Percentiles rank a stretch among this genome's conserved stretches.
These are phyloP conservation scores for Prunus mongolica DNA, from an alignment of 306 rosid species.

Conservation along the genomic window DNA sequence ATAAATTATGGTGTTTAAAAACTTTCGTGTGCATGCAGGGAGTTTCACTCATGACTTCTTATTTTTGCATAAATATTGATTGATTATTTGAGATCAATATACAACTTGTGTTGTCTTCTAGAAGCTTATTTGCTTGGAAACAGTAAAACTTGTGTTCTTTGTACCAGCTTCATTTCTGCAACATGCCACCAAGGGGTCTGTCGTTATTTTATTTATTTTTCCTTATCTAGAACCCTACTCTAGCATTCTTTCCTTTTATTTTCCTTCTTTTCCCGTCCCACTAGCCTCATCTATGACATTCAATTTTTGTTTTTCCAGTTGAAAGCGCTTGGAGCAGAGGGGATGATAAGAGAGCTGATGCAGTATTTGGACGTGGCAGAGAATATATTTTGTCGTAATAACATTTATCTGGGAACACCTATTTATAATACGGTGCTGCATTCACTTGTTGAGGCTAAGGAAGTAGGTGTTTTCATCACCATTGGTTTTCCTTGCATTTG, in stretches of 20 bases:
- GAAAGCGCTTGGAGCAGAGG: slow-evolving; percentile 79
- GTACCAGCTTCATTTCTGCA: not conserved
- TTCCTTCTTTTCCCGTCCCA: not conserved
- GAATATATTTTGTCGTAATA: slow-evolving; percentile 47
- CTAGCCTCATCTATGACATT: slow-evolving; percentile 12
- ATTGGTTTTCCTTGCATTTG: slow-evolving; percentile 28
- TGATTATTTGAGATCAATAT: no score
- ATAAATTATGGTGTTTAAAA: not conserved
- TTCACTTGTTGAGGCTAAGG: slow-evolving; percentile 58
- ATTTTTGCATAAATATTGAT: not conserved
- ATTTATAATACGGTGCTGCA: slow-evolving; percentile 59
- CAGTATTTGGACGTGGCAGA: slow-evolving; percentile 69
- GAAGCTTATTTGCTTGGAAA: not conserved
- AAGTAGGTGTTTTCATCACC: slow-evolving; percentile 44
- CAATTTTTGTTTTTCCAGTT: slow-evolving; percentile 38
- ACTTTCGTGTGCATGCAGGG: not conserved
- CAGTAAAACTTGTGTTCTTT: not conserved
- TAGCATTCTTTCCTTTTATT: not conserved
- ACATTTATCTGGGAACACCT: slow-evolving; percentile 42
- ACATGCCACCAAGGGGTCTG: no score
- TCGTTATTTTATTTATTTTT: not conserved
- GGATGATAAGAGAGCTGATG: slow-evolving; percentile 62
- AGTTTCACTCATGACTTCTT: not conserved
- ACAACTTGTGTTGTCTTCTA: not conserved
- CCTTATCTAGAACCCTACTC: not conserved